Conservation (phyloP, 257 asterid species). For the Solanum appendiculatum region DNA sequence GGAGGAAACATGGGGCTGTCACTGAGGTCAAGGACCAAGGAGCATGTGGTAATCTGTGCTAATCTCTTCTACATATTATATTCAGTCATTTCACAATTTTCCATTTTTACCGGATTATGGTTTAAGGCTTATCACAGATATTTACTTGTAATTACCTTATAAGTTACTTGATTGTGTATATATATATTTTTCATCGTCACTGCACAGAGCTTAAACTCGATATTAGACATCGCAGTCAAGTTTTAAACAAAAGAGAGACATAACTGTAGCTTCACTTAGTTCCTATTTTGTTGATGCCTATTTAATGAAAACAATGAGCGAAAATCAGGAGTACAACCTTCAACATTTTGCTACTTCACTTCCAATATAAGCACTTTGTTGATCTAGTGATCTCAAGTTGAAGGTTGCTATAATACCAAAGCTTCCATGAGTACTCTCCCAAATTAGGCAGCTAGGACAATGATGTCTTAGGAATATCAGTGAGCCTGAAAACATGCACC, state of each 20-base stretch:
- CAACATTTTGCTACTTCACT: not conserved
- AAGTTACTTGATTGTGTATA: not conserved
- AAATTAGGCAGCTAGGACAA: not conserved
- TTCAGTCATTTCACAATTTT: not conserved
- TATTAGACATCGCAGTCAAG: not conserved
- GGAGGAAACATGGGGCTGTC: conserved; percentile 28
- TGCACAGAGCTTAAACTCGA: not conserved
- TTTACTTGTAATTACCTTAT: not conserved
- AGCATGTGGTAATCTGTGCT: conserved; percentile 5
- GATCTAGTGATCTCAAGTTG: not conserved
- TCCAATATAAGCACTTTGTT: not conserved
- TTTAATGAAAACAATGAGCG: not conserved
- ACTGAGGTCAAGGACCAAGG: conserved; percentile 21
- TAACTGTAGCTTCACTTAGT: not conserved
- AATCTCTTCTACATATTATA: not conserved
- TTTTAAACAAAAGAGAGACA: not conserved
- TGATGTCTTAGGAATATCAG: not conserved
- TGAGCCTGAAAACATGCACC: not conserved
- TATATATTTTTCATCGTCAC: not conserved
- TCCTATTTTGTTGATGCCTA: not conserved
- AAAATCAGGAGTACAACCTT: not conserved
- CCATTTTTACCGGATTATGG: not conserved
- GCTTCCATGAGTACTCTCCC: not conserved
- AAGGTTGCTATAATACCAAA: not conserved
- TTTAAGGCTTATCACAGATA: not conserved